Conservation (phyloP, 768 basidiomycete genomes). For the Mycena galopus region DNA sequence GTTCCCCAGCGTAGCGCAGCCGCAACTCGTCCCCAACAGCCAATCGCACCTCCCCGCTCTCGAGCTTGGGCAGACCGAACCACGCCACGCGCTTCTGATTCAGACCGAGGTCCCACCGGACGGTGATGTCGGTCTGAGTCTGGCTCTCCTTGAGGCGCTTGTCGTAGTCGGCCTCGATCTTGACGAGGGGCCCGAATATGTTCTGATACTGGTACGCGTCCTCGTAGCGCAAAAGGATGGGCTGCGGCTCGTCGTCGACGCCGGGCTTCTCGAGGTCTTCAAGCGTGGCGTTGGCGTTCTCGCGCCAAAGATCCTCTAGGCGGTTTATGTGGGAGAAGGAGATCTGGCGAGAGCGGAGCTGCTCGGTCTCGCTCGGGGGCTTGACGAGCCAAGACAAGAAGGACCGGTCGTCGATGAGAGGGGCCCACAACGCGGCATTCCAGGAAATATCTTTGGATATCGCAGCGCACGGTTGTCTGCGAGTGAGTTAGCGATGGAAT, state of each 20-base stretch:
- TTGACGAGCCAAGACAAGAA: slow-evolving; percentile 99
- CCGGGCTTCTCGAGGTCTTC: slow-evolving; percentile 98
- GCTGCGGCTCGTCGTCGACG: slow-evolving; percentile 97
- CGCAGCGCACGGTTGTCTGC: slow-evolving; percentile 96
- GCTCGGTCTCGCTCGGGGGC: slow-evolving; percentile 95
- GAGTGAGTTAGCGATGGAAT: neutral
- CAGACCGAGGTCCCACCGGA: slow-evolving; percentile 97
- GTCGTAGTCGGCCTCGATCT: slow-evolving; percentile 99
- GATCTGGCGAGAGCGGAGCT: slow-evolving; percentile 95
- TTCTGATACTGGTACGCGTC: slow-evolving; percentile 99
- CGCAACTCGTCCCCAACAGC: slow-evolving; percentile 97
- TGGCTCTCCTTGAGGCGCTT: slow-evolving; percentile 98
- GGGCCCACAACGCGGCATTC: slow-evolving; percentile 98
- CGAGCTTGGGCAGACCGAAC: slow-evolving; percentile 96
- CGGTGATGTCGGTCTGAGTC: slow-evolving; percentile 96
- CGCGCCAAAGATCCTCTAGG: slow-evolving; percentile 97
- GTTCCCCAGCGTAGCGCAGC: slow-evolving; percentile 88
- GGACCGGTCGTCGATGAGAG: slow-evolving; percentile 97
- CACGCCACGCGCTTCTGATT: slow-evolving; percentile 99
- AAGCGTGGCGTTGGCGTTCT: slow-evolving; percentile 93
- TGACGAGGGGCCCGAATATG: slow-evolving; percentile 98
- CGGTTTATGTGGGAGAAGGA: slow-evolving; percentile 98
- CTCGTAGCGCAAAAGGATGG: slow-evolving; percentile 91
- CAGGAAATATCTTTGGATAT: slow-evolving; percentile 98
- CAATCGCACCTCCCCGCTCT: slow-evolving; percentile 96